Evolutionary conservation across 192 early-diverging fungal genomes (phyloP).

Genomic region (Entophlyctis helioformis): DNA sequence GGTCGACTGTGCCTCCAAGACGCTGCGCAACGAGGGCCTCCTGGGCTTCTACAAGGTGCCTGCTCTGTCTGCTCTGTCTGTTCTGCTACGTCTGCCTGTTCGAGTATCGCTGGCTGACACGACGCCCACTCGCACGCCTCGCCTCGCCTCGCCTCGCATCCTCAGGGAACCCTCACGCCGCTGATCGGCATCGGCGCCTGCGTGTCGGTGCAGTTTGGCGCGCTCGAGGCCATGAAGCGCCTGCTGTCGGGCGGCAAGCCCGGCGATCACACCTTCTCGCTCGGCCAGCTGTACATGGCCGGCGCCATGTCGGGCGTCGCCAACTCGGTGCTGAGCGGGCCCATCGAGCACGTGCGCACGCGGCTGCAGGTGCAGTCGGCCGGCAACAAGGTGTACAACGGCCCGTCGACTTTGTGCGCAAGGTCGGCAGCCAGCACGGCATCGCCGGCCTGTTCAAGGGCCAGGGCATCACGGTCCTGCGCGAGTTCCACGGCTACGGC

Average conservation of each 20-base stretch:
- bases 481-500: constrained; percentile 90
- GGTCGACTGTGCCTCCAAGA: constrained; percentile 81
- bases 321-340: constrained; percentile 78
- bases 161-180: constrained; percentile 79
- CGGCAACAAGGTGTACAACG: constrained; percentile 16
- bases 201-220: constrained; percentile 95
- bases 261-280: constrained; percentile 36
- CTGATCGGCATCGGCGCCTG: constrained; percentile 89
- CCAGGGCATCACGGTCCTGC: constrained; percentile 67
- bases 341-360: constrained; percentile 93
- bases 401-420: constrained; percentile 76
- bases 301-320: constrained; percentile 80
- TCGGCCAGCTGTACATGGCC: constrained; percentile 70
- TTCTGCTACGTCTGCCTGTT: no score
- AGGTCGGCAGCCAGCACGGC: constrained; percentile 69
- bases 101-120: no score
- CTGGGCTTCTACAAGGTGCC: constrained; percentile 50
- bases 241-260: no score
- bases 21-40: constrained; percentile 63
- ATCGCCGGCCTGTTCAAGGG: constrained; percentile 81
- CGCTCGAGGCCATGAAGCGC: constrained; percentile 80
- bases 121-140: no score
- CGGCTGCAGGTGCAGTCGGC: constrained; percentile 80
- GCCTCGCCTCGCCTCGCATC: no score
- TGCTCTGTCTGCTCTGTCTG: no score